Conservation (phyloP, 2,329 filamentous ascomycete species). For the Bipolaris bicolor region DNA sequence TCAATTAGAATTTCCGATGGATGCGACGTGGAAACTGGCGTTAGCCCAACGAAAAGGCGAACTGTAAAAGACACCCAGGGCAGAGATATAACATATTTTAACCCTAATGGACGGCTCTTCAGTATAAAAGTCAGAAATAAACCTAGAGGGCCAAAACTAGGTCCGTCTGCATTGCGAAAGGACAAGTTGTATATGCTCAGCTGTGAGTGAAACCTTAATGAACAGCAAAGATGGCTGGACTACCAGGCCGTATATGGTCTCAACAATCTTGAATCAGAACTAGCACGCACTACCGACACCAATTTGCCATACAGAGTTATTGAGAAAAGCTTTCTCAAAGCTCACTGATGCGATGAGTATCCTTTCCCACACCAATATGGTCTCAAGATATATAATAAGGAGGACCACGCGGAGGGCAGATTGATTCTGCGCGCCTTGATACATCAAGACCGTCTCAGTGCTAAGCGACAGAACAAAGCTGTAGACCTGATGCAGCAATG, state of each 20-base stretch:
- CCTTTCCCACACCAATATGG: conserved; percentile 42
- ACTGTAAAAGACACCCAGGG: conserved; percentile 7
- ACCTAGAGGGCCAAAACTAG: conserved; percentile 7
- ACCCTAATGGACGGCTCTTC: conserved; percentile 9
- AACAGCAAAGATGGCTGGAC: neutral
- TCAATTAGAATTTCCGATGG: conserved; percentile 1
- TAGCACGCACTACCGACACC: conserved; percentile 21
- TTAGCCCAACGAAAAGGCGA: neutral
- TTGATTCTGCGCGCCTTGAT: conserved; percentile 32
- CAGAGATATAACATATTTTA: conserved; percentile 19
- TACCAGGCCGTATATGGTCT: conserved; percentile 1
- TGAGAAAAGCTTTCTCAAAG: neutral
- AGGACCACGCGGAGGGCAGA: conserved; percentile 48
- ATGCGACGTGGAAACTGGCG: conserved; percentile 2
- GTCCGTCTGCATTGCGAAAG: neutral
- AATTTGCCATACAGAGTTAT: neutral
- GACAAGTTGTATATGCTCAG: neutral
- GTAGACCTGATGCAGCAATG: neutral
- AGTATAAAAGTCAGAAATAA: conserved; percentile 12
- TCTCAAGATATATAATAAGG: conserved; percentile 48
- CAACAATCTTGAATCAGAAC: conserved; percentile 41
- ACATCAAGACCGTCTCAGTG: neutral
- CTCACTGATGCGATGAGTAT: conserved; percentile 31
- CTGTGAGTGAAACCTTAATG: neutral
- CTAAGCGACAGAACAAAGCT: neutral